Evolutionary conservation across 1,284 basidiomycete species (phyloP).

Genomic region (Volvariella surrecta): DNA sequence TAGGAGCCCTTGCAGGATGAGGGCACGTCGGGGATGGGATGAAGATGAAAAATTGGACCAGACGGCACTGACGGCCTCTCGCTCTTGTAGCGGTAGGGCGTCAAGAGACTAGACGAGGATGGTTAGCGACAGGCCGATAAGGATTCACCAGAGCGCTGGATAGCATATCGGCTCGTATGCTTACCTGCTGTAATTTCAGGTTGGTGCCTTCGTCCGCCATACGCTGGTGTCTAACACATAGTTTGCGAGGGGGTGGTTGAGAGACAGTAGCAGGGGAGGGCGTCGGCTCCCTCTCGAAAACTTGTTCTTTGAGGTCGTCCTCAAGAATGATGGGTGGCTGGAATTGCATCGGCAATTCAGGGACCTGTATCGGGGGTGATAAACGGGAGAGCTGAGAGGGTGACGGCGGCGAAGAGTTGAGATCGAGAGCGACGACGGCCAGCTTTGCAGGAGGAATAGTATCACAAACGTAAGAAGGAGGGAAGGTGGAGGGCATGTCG

Average conservation of each 20-base stretch:
- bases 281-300: constrained; percentile 6
- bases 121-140: too few relatives aligned
- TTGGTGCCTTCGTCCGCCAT: constrained; percentile 98
- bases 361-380: constrained; percentile 1
- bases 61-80: constrained; percentile 85
- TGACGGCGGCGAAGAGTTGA: constrained; percentile 13
- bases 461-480: constrained; percentile 49
- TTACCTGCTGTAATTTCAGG: constrained; percentile 86
- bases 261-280: constrained; percentile 2
- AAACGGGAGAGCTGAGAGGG: not conserved
- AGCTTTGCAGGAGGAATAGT: constrained; percentile 61
- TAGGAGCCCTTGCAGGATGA: constrained; percentile 94
- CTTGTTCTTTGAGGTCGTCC: constrained; percentile 12
- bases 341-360: constrained; percentile 9
- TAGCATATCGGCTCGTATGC: too few relatives aligned
- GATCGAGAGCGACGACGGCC: constrained; percentile 21
- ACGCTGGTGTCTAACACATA: constrained; percentile 88
- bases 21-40: constrained; percentile 80
- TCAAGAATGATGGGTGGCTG: constrained; percentile 11
- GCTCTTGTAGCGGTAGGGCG: constrained; percentile 81
- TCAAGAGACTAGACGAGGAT: constrained; percentile 71
- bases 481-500: constrained; percentile 15
- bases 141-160: too few relatives aligned
- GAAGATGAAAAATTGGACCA: constrained; percentile 98
- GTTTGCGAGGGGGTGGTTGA: constrained; percentile 50